Conservation (phyloP, 1,284 basidiomycete genomes). For the Entoloma clypeatum region DNA sequence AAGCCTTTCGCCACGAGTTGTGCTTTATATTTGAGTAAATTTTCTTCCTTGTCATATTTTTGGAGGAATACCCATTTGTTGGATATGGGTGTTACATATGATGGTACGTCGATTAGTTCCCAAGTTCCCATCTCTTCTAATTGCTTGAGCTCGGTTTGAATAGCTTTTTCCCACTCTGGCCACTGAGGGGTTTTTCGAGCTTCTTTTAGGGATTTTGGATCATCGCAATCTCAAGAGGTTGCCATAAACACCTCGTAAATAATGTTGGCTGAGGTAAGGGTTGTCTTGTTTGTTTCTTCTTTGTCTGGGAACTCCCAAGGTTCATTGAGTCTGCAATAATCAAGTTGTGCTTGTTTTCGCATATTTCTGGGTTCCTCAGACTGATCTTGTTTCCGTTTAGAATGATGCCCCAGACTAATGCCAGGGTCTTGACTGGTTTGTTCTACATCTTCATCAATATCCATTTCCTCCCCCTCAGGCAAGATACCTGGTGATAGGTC, state of each 20-base stretch:
- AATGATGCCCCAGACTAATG: background rate
- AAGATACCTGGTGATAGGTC: background rate
- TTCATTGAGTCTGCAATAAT: too few relatives aligned
- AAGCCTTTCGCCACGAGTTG: too few relatives aligned
- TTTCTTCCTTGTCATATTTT: too few relatives aligned
- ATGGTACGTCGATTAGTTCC: background rate
- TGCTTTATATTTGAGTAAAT: too few relatives aligned
- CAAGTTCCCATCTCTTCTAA: background rate
- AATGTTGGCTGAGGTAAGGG: background rate
- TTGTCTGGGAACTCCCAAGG: too few relatives aligned
- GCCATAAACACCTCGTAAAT: background rate
- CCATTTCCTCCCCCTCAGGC: background rate
- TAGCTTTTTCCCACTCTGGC: conserved; percentile 7
- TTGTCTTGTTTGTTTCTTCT: too few relatives aligned
- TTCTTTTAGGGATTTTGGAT: background rate
- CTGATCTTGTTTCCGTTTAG: background rate
- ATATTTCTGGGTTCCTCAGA: too few relatives aligned
- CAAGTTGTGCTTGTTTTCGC: too few relatives aligned
- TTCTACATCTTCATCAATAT: too few relatives aligned
- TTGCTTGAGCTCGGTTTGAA: background rate
- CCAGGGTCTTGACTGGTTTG: too few relatives aligned
- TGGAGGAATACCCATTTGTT: too few relatives aligned
- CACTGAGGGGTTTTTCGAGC: background rate
- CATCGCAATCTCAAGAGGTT: background rate
- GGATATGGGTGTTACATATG: background rate